Percentiles rank a stretch among this genome's conserved stretches.
These are phyloP conservation scores for Rhizoctonia solani DNA, from an alignment of 1,284 basidiomycete species.

Conservation along the genomic window DNA sequence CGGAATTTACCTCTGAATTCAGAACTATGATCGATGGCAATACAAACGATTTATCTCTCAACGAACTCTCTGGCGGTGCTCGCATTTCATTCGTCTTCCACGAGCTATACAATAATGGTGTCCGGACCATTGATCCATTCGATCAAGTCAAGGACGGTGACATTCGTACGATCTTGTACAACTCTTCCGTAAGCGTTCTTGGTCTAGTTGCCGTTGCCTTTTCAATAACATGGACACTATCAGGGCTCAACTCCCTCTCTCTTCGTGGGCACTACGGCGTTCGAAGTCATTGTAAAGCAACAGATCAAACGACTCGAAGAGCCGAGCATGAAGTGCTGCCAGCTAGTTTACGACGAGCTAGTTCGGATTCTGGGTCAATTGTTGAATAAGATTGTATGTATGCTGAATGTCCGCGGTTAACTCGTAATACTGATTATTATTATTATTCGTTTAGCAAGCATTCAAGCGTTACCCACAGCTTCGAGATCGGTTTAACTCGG, in stretches of 20 bases:
- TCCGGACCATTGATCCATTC: slow-evolving; percentile 95
- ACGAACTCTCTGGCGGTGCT: slow-evolving; percentile 95
- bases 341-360: slow-evolving; percentile 94
- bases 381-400: slow-evolving; percentile 79
- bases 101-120: slow-evolving; percentile 94
- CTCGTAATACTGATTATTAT: not conserved
- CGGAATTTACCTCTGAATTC: slow-evolving; percentile 97
- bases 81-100: slow-evolving; percentile 99
- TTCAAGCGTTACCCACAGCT: slow-evolving; percentile 96
- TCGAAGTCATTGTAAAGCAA: slow-evolving; percentile 98
- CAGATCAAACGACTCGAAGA: slow-evolving; percentile 97
- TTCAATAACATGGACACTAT: slow-evolving; percentile 26
- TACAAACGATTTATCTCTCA: slow-evolving; percentile 91
- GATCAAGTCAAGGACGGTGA: slow-evolving; percentile 99
- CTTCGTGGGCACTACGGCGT: slow-evolving; percentile 95
- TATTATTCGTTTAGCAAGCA: slow-evolving; percentile 63
- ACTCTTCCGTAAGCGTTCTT: slow-evolving; percentile 78
- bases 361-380: slow-evolving; percentile 94
- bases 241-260: slow-evolving; percentile 94
- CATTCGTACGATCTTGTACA: slow-evolving; percentile 94
- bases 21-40: slow-evolving; percentile 95
- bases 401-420: not conserved
- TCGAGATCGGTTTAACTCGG: slow-evolving; percentile 90
- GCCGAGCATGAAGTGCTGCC: slow-evolving; percentile 89
- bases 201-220: not conserved